Conservation (phyloP, 2,329 filamentous ascomycete species). For the Talaromyces atroroseus region DNA sequence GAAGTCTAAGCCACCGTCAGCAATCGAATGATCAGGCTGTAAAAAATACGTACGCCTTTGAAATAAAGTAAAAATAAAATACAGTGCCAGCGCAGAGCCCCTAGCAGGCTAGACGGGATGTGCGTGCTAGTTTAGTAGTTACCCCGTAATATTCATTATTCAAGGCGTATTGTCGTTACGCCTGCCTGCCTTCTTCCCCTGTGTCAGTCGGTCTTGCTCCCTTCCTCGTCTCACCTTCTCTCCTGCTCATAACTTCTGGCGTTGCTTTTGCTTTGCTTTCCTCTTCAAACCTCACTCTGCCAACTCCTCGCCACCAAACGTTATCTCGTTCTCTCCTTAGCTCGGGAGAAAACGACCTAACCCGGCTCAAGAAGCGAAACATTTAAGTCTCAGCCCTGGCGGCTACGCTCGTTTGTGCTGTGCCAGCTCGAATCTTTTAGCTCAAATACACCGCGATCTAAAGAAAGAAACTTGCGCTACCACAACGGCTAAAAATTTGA, state of each 20-base stretch:
- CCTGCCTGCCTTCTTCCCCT: slow-evolving; percentile 1
- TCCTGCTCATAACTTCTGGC: neutral
- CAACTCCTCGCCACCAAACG: no score
- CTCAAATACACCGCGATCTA: slow-evolving; percentile 2
- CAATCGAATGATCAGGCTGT: no score
- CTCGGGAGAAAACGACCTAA: neutral
- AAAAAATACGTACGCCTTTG: neutral
- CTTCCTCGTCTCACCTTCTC: neutral
- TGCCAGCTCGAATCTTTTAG: slow-evolving; percentile 8
- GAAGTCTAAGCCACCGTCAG: no score
- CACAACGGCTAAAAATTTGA: neutral
- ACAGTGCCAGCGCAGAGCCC: neutral
- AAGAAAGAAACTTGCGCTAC: slow-evolving; percentile 9
- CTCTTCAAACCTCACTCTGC: neutral
- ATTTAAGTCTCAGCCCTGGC: slow-evolving; percentile 10
- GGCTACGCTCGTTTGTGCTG: slow-evolving; percentile 9
- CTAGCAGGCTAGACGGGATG: no score
- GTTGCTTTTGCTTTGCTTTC: neutral
- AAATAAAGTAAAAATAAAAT: neutral
- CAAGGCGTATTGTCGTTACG: slow-evolving; percentile 2
- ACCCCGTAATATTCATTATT: neutral
- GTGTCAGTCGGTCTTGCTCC: slow-evolving; percentile 3
- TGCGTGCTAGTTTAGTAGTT: neutral
- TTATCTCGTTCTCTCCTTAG: neutral
- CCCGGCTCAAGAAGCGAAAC: neutral